These are phyloP conservation scores for Brassica juncea DNA, from an alignment of 345 rosid species.

Conservation along the genomic window DNA sequence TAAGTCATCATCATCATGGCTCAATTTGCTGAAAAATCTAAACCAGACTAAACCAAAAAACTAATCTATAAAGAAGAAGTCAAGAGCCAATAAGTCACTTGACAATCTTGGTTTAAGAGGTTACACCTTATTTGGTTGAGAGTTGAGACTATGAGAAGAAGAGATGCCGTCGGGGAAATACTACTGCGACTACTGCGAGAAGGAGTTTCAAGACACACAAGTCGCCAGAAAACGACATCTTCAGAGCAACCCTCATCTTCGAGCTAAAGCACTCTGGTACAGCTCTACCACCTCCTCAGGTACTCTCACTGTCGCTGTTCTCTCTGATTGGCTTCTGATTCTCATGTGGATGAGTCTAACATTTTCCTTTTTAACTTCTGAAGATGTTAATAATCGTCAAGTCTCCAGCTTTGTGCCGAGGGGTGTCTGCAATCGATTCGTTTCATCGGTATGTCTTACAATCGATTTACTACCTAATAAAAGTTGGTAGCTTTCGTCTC, in stretches of 20 bases:
- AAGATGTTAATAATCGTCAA: slow-evolving; percentile 38
- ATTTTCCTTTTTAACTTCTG: neutral
- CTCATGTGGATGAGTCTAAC: neutral
- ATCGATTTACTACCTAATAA: neutral
- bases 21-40: neutral
- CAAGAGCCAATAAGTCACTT: neutral
- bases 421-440: slow-evolving; percentile 72
- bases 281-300: slow-evolving; percentile 39
- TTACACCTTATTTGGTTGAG: too few species aligned
- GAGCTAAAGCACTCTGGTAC: slow-evolving; percentile 83
- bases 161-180: slow-evolving; percentile 70
- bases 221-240: slow-evolving; percentile 83
- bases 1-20: neutral
- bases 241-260: slow-evolving; percentile 74
- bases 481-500: neutral
- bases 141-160: slow-evolving; percentile 6
- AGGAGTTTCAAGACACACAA: slow-evolving; percentile 83
- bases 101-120: too few species aligned
- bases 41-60: neutral
- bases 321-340: slow-evolving; percentile 7
- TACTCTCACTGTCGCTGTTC: neutral
- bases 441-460: slow-evolving; percentile 47
- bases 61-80: neutral
- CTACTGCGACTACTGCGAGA: slow-evolving; percentile 90
- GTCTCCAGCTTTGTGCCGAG: slow-evolving; percentile 35